Percentiles rank a stretch among this genome's conserved stretches.
These are phyloP conservation scores for Coccomyxa subellipsoidea DNA, from an alignment of 163 green algal genomes.

Conservation along the genomic window DNA sequence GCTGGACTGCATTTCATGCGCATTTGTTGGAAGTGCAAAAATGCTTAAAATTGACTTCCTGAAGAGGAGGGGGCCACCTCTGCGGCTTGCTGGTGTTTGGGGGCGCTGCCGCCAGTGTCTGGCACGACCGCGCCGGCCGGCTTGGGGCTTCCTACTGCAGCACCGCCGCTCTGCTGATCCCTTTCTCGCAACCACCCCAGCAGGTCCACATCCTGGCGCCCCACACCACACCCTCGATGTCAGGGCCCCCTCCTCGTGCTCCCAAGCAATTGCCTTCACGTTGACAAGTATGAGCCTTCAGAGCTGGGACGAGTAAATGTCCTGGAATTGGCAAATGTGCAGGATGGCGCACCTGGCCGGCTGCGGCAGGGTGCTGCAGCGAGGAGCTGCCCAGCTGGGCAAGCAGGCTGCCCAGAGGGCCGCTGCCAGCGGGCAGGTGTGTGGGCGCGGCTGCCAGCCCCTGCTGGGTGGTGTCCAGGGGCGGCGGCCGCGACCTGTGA, in stretches of 20 bases:
- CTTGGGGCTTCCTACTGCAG: slow-evolving; percentile 9
- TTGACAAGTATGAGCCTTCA: too few species aligned
- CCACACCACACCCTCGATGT: background rate
- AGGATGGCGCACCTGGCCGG: background rate
- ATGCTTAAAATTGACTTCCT: background rate
- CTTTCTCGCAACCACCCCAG: slow-evolving; percentile 12
- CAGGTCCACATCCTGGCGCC: slow-evolving; percentile 10
- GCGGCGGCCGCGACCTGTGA: background rate
- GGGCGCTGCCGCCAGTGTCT: background rate
- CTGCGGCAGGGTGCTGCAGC: background rate
- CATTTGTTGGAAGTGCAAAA: too few species aligned
- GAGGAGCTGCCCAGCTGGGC: background rate
- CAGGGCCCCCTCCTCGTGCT: background rate
- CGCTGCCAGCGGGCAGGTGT: too few species aligned
- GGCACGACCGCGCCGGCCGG: background rate
- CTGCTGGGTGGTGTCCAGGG: slow-evolving; percentile 5
- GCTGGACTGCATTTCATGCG: too few species aligned
- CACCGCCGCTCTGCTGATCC: background rate
- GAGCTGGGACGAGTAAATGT: too few species aligned
- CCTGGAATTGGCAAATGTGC: too few species aligned
- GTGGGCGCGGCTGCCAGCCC: background rate
- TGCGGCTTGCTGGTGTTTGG: slow-evolving; percentile 24
- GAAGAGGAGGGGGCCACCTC: background rate
- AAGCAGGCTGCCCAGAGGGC: background rate
- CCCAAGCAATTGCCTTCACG: too few species aligned